Base-by-base conservation (phyloP, 2,329 filamentous ascomycete species). In the Cordyceps cateniannulata region DNA sequence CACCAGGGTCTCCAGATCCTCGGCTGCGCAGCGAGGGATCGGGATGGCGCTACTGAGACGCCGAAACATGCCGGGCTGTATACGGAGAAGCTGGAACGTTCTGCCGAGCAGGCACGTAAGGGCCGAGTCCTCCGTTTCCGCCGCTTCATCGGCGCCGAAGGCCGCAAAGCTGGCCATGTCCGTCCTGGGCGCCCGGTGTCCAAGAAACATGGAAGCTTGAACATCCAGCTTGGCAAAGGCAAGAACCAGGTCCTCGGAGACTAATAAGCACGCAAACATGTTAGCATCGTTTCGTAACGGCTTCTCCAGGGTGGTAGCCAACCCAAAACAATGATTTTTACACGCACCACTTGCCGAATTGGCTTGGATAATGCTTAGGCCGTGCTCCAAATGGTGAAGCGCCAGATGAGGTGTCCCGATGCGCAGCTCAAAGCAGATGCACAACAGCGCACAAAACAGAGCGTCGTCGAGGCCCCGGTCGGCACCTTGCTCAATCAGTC, bases 391-490 rank as follows among this genome's bases (percentile, higher is more conserved):
- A n/a, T 64, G 63, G 12, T 22, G 48, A 14, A 62, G 62, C 18
- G 63, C 59, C 38, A 48, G 20, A 5, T 49, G 27, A 7, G 56
- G 38, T 16, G 47, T 45, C 1, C 49, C 48, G 24, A 59, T 54
- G 5, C 58, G 53, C 16, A 64, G 55, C 56, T 64, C 62, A 10
- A 63, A 62, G 49, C 56, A 64, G 6, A 62, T 57, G 25, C 47
- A 64, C 9, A 64, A 5, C 6, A 62, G 35, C 16, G 59, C 38
- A 22, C 62, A 63, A 18, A 61, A 29, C 20, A 62, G 24, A 1
- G 40, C 35, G 20, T 42, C 49, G 45, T 60, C 59, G 5, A 60
- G 20, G 14, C n/a, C n/a, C n/a, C n/a, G n/a, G n/a, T n/a, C n/a
- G n/a, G n/a, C n/a, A n/a, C n/a, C n/a, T n/a, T n/a, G n/a, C n/a